Base-by-base conservation (phyloP, 1,139 yeast genomes). In the Casaregolazyma lundiana region DNA sequence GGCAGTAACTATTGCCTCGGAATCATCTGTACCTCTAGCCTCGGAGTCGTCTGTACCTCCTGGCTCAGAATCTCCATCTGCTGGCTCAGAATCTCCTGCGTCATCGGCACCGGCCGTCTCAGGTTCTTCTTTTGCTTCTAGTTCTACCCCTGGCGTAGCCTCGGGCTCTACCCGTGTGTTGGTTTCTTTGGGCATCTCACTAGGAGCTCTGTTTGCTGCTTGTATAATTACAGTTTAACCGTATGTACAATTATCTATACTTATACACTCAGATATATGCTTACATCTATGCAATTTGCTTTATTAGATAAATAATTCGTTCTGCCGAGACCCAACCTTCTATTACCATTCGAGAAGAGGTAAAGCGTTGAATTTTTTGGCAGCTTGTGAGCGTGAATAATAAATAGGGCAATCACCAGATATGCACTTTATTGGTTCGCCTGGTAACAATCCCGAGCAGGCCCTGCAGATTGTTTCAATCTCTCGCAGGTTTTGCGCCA, bases 401-500 rank as follows among this genome's bases (percentile, higher is more conserved):
- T 61, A 73, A 13, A 72, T 55, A 1, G 73, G 65, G 49, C 79
- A 75, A 53, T 74, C 78, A 16, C 66, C 67, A 30, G 75, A 72
- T 1, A 52, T 54, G 52, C 79, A 75, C 2, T 53, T 39, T 24
- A 56, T 47, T 50, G 43, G 29, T 39, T 53, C 26, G 15, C 49
- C 50, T 51, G 67, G 47, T 26, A 58, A 51, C 1, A 65, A 36
- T 2, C 56, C 55, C 2, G 64, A 40, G 45, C 71, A 66, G 39
- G 64, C 49, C 8, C 60, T 56, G 40, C 71, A 59, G 1, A 66
- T 52, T 0, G 65, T 55, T 15, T 57, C 55, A 11, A 68, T 50
- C 29, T 65, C 70, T 17, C 45, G 36, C 11, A 58, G 50, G 19
- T 42, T 43, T 32, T 45, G 45, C 46, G 64, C 64, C 6, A 48